Evolutionary conservation across 805 yeast species (phyloP), one percentile per base, ranked within the genome.

Genomic region (Clavispora vitiphila): DNA sequence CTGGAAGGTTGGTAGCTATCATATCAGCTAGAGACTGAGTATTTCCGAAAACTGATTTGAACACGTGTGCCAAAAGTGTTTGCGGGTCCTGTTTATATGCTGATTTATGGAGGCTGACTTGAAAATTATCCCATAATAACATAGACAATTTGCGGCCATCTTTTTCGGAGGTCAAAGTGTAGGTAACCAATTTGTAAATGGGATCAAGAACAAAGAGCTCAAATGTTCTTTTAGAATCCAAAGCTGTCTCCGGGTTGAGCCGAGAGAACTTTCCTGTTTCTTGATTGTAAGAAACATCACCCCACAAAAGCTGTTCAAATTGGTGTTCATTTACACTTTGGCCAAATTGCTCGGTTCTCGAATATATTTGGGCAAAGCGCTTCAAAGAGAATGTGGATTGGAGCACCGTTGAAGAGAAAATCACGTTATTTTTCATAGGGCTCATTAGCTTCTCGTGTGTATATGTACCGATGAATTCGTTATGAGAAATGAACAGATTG

Each of bases 161-260:
- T 2, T 76, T 62, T 14, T 75, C 74, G 26, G 74, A 68, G 0
- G 87, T 71, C 9, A 91, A 55, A 0, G 85, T 69, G 38, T 77
- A 71, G 0, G 87, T 71, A 27, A 81, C 63, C 8, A 90, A 57
- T 57, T 91, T 90, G 64, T 89, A 91, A 10, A 91, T 54, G 2
- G 98, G 99, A 20, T 78, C 79, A 8, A 89, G 62, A 7, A 93
- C 71, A 51, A 88, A 83, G 35, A 71, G 67, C 5, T 75, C 72
- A 58, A 91, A 85, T 1, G 87, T 58, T 40, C 38, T 27, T 78
- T 31, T 23, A n/a, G 20, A 16, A 3, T 29, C 32, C 8, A 29
- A 29, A 2, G 32, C 19, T 16, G 19, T 8, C 9, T 29, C 20
- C 10, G 32, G 20, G 8, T 15, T 29, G 12, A 29, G 20, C 16